A percentile compares a stretch with the other conserved stretches of the same genome.
Evolutionary conservation across 495 filamentous ascomycete species (phyloP).

Genomic region (Opeltia flavorubescens): DNA sequence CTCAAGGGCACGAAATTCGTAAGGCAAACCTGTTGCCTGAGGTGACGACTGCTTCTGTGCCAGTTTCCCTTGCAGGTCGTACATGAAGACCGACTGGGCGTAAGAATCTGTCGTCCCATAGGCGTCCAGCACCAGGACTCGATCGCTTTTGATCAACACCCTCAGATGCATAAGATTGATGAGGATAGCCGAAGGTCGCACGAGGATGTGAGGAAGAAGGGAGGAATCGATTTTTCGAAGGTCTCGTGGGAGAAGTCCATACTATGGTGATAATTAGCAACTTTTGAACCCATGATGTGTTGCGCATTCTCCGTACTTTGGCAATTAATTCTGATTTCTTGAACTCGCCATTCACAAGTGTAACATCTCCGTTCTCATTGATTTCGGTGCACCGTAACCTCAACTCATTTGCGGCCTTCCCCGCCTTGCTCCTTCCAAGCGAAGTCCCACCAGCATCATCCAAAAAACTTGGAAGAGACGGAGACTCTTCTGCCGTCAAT

Average conservation of each 20-base stretch:
- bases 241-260: slow-evolving; percentile 88
- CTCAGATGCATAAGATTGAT: slow-evolving; percentile 90
- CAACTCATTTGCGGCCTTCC: slow-evolving; percentile 65
- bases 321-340: slow-evolving; percentile 93
- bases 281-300: neutral
- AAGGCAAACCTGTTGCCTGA: slow-evolving; percentile 39
- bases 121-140: slow-evolving; percentile 87
- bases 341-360: slow-evolving; percentile 89
- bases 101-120: slow-evolving; percentile 93
- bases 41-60: slow-evolving; percentile 35
- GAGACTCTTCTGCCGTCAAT: slow-evolving; percentile 35
- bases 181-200: slow-evolving; percentile 85
- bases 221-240: slow-evolving; percentile 97
- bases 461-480: slow-evolving; percentile 28
- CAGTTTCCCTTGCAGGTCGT: slow-evolving; percentile 61
- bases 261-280: slow-evolving; percentile 38
- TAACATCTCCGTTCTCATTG: slow-evolving; percentile 83
- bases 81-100: slow-evolving; percentile 92
- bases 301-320: slow-evolving; percentile 45
- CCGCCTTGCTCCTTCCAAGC: slow-evolving; percentile 45
- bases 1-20: slow-evolving; percentile 48
- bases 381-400: slow-evolving; percentile 88
- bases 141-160: slow-evolving; percentile 85
- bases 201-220: slow-evolving; percentile 88
- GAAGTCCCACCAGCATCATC: slow-evolving; percentile 33